A percentile compares a stretch with the other conserved stretches of the same genome.
Evolutionary conservation across 2,329 filamentous ascomycete genomes (phyloP).

Genomic region (Aspergillus tamarii): DNA sequence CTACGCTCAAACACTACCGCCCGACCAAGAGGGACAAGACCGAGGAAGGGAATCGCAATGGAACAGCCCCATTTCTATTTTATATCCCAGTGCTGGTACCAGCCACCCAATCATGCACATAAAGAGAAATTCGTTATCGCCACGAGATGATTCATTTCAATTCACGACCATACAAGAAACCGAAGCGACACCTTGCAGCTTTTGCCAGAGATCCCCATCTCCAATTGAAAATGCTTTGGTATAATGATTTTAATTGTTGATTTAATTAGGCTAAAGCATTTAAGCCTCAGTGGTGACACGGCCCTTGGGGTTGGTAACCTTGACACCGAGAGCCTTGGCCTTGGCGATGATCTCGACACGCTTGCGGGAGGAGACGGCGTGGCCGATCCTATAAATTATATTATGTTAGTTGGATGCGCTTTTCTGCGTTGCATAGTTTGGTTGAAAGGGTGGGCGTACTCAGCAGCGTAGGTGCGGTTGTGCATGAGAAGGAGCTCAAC

Average conservation of each 20-base stretch:
- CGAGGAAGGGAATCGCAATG: background rate
- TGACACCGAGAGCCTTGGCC: slow-evolving; percentile 97
- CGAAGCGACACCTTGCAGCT: slow-evolving; percentile 14
- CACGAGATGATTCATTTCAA: slow-evolving; percentile 18
- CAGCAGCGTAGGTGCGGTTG: slow-evolving; percentile 98
- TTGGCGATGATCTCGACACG: slow-evolving; percentile 96
- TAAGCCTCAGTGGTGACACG: slow-evolving; percentile 94
- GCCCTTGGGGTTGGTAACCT: slow-evolving; percentile 99
- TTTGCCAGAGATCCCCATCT: slow-evolving; percentile 10
- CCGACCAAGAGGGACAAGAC: background rate
- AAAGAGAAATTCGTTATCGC: slow-evolving; percentile 14
- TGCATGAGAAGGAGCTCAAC: slow-evolving; percentile 99
- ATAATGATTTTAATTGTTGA: slow-evolving; percentile 27
- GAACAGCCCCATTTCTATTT: slow-evolving; percentile 3
- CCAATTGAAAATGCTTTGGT: slow-evolving; percentile 10
- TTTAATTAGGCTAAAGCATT: slow-evolving; percentile 50
- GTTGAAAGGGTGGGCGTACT: slow-evolving; percentile 64
- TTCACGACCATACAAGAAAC: slow-evolving; percentile 17
- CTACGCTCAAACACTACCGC: background rate
- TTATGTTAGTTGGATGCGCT: background rate
- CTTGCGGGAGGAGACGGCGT: slow-evolving; percentile 98
- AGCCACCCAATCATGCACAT: slow-evolving; percentile 7
- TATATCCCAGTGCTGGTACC: background rate
- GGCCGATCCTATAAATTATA: slow-evolving; percentile 73
- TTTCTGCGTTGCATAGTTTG: background rate